Base-by-base conservation (phyloP, 768 basidiomycete species). In the Gyrodon lividus region DNA sequence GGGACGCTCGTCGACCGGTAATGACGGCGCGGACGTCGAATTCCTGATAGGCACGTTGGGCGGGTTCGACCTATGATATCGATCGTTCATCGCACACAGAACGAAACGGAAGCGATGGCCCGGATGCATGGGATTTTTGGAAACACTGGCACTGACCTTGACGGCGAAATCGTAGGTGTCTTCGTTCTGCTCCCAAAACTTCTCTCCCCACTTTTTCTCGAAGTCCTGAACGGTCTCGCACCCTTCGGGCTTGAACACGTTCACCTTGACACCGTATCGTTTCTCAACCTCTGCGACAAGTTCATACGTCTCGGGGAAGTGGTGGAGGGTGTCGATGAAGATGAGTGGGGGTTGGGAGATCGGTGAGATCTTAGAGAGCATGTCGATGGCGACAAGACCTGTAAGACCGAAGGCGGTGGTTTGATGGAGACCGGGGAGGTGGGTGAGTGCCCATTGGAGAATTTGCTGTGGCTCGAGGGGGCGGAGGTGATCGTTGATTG, bases 381-480 rank as follows among this genome's bases (percentile, higher is more conserved):
- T 97, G 68, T 97, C 93, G 54, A 91, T 84, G 17, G 93, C 86
- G 49, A 92, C 93, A 47, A 95, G 84, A 9, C 97, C 96, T 0
- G 95, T 98, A 52, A 98, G 78, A 6, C 97, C 97, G 64, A 99
- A 96, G 0, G 97, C 96, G 5, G 96, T 98, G 6, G 97, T 98
- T 68, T 99, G 96, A 70, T 84, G 85, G 17, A 98, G 75, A 6
- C 79, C 77, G 0, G 93, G 89, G 16, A 98, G 74, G 59, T 91
- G 77, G 39, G 81, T 78, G 44, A 93, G 65, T 1, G 87, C 92
- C 96, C 96, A 98, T 65, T 67, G 61, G 47, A 99, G 78, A 58
- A 98, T 92, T 55, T 92, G 80, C 58, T 92, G 86, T 1, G 97
- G 92, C 0, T 83, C 76, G 53, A 92, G 81, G 1, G 76, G 65